These are phyloP conservation scores for Penstemon eatonii DNA, from an alignment of 257 asterid genomes.

Conservation along the genomic window DNA sequence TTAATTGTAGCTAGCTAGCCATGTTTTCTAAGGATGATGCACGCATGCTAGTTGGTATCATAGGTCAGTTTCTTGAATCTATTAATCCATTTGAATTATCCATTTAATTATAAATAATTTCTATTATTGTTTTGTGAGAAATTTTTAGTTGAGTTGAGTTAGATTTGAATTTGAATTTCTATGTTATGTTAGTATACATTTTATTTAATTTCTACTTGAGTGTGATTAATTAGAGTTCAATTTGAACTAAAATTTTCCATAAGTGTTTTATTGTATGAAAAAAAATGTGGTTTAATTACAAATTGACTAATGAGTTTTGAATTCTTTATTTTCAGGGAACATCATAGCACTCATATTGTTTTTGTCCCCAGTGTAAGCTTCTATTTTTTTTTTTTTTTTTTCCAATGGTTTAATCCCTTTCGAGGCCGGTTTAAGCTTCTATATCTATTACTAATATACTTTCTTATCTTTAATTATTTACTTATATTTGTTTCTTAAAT, in stretches of 20 bases:
- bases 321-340: constrained; percentile 61
- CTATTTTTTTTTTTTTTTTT: neutral
- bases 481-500: neutral
- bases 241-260: too few relatives aligned
- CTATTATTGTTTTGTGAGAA: too few relatives aligned
- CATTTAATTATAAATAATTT: too few relatives aligned
- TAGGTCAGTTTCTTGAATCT: constrained; percentile 43
- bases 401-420: neutral
- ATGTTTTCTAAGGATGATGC: constrained; percentile 51
- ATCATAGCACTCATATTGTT: constrained; percentile 62
- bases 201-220: too few relatives aligned
- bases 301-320: neutral
- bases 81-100: too few relatives aligned
- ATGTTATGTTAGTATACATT: too few relatives aligned
- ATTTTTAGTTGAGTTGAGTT: too few relatives aligned
- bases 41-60: constrained; percentile 61
- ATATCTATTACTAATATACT: neutral
- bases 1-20: neutral
- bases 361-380: constrained; percentile 75
- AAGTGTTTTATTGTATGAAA: too few relatives aligned
- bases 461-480: neutral
- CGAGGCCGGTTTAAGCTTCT: constrained; percentile 57
- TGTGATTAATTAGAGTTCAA: too few relatives aligned
- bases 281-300: neutral
- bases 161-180: too few relatives aligned